phyloP scores from a whole-genome alignment of 352 stramenopile genomes.

The Phytophthora syringae region DNA sequence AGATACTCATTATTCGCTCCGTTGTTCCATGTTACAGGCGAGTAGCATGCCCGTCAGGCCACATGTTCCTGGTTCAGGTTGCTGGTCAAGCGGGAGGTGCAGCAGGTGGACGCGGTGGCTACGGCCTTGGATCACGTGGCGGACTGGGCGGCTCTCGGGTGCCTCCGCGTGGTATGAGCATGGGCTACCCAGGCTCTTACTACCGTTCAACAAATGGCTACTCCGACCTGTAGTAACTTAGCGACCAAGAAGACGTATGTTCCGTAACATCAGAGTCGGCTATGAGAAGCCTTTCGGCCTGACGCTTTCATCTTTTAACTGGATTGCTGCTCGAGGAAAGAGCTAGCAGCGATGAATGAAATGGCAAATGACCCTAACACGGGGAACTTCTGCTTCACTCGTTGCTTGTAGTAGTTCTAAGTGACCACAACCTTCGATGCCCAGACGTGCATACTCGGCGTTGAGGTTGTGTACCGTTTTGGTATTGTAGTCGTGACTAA shows the following conservation, averaged over 20 bases:
- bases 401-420: too few species aligned
- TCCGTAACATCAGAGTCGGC: slow-evolving; percentile 2
- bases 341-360: slow-evolving; percentile 6
- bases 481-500: too few species aligned
- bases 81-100: slow-evolving; percentile 44
- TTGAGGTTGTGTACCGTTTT: too few species aligned
- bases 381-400: too few species aligned
- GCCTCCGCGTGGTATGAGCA: slow-evolving; percentile 47
- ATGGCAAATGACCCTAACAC: too few species aligned
- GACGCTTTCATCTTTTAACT: slow-evolving; percentile 10
- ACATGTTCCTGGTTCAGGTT: slow-evolving; percentile 90
- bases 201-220: slow-evolving; percentile 59
- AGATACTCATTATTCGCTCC: slow-evolving; percentile 17
- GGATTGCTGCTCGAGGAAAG: slow-evolving; percentile 5
- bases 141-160: slow-evolving; percentile 24
- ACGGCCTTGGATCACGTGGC: slow-evolving; percentile 37
- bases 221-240: slow-evolving; percentile 58
- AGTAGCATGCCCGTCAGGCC: slow-evolving; percentile 80
- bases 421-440: too few species aligned
- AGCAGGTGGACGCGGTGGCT: slow-evolving; percentile 24
- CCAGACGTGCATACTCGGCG: too few species aligned
- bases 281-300: slow-evolving; percentile 11
- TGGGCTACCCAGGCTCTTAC: slow-evolving; percentile 61
- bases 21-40: slow-evolving; percentile 44
- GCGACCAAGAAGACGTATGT: slow-evolving; percentile 24